Conservation (phyloP, 2,329 filamentous ascomycete species). For the Aspergillus fijiensis region DNA sequence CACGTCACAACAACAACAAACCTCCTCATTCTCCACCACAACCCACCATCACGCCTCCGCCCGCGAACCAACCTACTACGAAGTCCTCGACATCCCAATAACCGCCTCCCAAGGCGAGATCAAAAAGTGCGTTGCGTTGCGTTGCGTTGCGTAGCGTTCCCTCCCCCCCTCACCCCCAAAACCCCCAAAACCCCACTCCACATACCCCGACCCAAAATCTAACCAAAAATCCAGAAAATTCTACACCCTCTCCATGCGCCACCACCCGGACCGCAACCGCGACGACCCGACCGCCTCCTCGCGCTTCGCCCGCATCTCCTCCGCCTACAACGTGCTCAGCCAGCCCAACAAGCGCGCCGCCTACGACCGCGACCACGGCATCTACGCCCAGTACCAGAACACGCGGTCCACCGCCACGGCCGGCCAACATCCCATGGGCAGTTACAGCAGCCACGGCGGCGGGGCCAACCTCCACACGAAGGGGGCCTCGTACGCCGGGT, state of each 20-base stretch:
- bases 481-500: constrained; percentile 50
- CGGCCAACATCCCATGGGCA: constrained; percentile 48
- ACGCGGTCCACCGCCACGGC: constrained; percentile 30
- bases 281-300: constrained; percentile 68
- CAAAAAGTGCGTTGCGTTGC: constrained; percentile 63
- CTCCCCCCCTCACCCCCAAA: neutral
- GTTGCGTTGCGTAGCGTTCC: too few relatives aligned
- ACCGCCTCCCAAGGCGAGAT: constrained; percentile 73
- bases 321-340: constrained; percentile 77
- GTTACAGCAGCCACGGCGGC: constrained; percentile 52
- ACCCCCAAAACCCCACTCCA: too few relatives aligned
- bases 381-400: constrained; percentile 34
- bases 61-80: constrained; percentile 68
- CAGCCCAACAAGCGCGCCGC: constrained; percentile 69
- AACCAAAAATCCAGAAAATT: constrained; percentile 55
- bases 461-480: constrained; percentile 22
- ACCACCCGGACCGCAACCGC: constrained; percentile 91
- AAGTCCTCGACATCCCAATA: constrained; percentile 69
- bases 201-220: neutral
- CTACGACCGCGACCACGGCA: constrained; percentile 68
- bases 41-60: constrained; percentile 20
- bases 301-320: constrained; percentile 79
- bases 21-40: constrained; percentile 48
- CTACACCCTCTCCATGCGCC: constrained; percentile 84
- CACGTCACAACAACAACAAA: neutral